Evolutionary conservation across 2,329 filamentous ascomycete species (phyloP).

Genomic region (Pyricularia pennisetigena): DNA sequence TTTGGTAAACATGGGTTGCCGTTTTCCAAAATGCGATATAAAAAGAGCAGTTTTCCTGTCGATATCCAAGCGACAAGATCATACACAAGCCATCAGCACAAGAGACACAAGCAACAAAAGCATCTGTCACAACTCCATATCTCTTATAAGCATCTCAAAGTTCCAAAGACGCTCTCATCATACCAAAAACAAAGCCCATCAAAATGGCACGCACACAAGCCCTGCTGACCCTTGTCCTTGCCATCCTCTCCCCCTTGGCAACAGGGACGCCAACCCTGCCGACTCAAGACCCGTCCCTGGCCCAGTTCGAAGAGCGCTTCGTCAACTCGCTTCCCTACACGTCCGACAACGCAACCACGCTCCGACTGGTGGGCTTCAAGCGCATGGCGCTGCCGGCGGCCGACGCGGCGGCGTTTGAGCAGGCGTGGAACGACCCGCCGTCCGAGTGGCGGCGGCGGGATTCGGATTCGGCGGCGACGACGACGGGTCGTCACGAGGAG

Average conservation of each 20-base stretch:
- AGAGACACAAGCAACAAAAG: not conserved
- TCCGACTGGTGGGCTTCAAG: constrained; percentile 5
- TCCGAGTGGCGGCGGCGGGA: constrained; percentile 3
- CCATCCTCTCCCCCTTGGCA: not conserved
- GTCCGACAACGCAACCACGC: constrained; percentile 2
- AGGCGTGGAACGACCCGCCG: constrained; percentile 1
- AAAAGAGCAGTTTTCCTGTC: not conserved
- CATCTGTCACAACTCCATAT: not conserved
- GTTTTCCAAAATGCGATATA: not conserved
- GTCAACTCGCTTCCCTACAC: constrained; percentile 3
- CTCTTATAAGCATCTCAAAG: too few relatives aligned
- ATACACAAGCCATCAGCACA: not conserved
- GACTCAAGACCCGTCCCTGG: not conserved
- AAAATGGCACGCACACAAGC: not conserved
- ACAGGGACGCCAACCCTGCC: not conserved
- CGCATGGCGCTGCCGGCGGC: constrained; percentile 3
- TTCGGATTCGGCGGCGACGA: not conserved
- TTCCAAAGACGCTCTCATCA: not conserved
- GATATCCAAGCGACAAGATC: not conserved
- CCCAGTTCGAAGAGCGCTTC: constrained; percentile 4
- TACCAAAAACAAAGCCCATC: not conserved
- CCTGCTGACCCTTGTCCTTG: not conserved
- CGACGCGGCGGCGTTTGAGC: constrained; percentile 2
- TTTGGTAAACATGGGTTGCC: not conserved
- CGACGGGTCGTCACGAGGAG: not conserved